Percentiles rank a stretch among this genome's conserved stretches.
These are phyloP conservation scores for Calonectria pauciramosa DNA, from an alignment of 2,329 filamentous ascomycete genomes.

Conservation along the genomic window DNA sequence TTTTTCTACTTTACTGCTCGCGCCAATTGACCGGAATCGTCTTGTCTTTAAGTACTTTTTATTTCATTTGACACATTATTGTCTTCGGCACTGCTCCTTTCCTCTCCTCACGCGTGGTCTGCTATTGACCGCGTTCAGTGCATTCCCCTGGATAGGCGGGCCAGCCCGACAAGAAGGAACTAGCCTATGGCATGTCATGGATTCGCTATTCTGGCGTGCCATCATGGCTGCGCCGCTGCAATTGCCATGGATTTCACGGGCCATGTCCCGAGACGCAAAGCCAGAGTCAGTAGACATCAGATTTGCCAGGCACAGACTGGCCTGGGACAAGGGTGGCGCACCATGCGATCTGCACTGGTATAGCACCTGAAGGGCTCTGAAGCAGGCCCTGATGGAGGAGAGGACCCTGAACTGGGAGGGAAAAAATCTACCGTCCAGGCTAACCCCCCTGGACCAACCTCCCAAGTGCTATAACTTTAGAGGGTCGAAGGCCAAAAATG, in stretches of 20 bases:
- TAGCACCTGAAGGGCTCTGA: not conserved
- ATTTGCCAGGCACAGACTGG: slow-evolving; percentile 2
- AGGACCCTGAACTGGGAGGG: not conserved
- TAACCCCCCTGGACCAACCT: slow-evolving; percentile 10
- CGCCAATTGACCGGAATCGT: slow-evolving; percentile 21
- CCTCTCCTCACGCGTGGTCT: not conserved
- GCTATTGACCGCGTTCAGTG: not conserved
- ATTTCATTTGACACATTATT: not conserved
- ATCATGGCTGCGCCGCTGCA: slow-evolving; percentile 12
- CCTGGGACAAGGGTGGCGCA: not conserved
- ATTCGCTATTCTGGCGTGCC: slow-evolving; percentile 20
- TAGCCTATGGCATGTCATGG: slow-evolving; percentile 19
- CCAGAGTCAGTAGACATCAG: slow-evolving; percentile 6
- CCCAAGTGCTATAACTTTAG: slow-evolving; percentile 9
- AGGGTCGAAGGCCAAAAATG: slow-evolving; percentile 14
- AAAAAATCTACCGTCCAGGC: not conserved
- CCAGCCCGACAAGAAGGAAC: slow-evolving; percentile 20
- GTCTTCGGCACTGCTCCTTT: not conserved
- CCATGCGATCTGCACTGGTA: not conserved
- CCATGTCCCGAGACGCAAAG: slow-evolving; percentile 9
- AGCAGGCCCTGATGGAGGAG: not conserved
- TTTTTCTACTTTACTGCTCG: not conserved
- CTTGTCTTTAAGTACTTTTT: slow-evolving; percentile 11
- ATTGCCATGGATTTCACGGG: slow-evolving; percentile 23
- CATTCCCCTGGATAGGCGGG: slow-evolving; percentile 16